Base-by-base conservation (phyloP, 208 protist genomes). In the Borovskyia barvae region DNA sequence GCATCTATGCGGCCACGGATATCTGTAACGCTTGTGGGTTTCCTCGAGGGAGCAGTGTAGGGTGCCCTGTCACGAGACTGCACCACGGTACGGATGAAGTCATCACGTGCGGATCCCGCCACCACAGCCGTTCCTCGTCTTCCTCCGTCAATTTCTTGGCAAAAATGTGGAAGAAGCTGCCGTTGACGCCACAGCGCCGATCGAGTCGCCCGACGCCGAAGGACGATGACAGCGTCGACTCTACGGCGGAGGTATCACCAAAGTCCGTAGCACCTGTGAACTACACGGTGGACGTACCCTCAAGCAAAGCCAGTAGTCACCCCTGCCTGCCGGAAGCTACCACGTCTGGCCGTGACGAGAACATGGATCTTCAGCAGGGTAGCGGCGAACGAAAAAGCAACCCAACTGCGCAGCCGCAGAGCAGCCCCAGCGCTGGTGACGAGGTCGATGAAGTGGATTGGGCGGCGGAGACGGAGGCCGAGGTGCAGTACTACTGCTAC, bases 11-110 rank as follows among this genome's bases (percentile, higher is more conserved):
- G 15, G 42, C 52, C 2, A 62, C 8, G 6, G 77, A 83, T 36
- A 53, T 82, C 28, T 87, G 80, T 50, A 59, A 60, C 15, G 48
- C 37, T 5, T 84, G 77, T 43, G 56, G 63, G 43, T 71, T 71
- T 26, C 56, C 70, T 9, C 66, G 80, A 11, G 60, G 57, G 12
- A 81, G 72, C 58, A 75, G 69, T 24, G 80, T 78, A 28, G 67
- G 46, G 37, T 87, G 80, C 59, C 62, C 73, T 5, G 59, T 70
- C 47, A 75, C 74, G 0, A 61, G 40, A 9, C 72, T 47, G 37
- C 80, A 87, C 66, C 77, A 84, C 66, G 77, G 80, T 41, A 84
- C 66, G 5, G 67, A 87, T 49, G 66, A 71, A 49, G 28, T 22
- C 15, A 48, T 71, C 11, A 32, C 33, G 22, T 30, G 33, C 22